These are phyloP conservation scores for Pichia nakasei DNA, from an alignment of 805 yeast species.

Conservation along the genomic window DNA sequence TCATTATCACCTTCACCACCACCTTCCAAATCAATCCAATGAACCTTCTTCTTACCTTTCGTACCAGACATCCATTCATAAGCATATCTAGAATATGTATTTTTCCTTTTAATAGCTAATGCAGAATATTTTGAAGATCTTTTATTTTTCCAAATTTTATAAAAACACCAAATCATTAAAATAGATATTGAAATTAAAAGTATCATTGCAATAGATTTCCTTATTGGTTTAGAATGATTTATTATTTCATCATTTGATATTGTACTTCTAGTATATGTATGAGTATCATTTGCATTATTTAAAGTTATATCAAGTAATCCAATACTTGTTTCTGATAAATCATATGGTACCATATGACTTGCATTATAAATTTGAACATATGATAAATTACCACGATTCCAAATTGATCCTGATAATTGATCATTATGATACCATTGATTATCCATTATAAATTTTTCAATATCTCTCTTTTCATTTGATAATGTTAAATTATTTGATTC, in stretches of 20 bases:
- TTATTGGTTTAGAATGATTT: not conserved
- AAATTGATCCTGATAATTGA: constrained; percentile 30
- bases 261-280: not conserved
- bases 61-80: constrained; percentile 4
- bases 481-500: not conserved
- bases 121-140: not conserved
- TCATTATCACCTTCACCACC: constrained; percentile 8
- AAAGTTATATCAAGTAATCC: constrained; percentile 49
- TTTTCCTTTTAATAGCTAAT: constrained; percentile 1
- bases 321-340: constrained; percentile 58
- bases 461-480: constrained; percentile 1
- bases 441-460: constrained; percentile 10
- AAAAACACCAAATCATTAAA: not conserved
- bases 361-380: constrained; percentile 66
- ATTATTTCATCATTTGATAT: too few species aligned
- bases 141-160: not conserved
- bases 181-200: not conserved
- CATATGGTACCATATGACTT: constrained; percentile 93
- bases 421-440: constrained; percentile 38
- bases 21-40: constrained; percentile 19
- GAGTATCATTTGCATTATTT: constrained; percentile 4
- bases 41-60: constrained; percentile 23
- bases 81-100: constrained; percentile 2
- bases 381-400: constrained; percentile 60
- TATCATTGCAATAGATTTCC: not conserved